These are phyloP conservation scores for Aspergillus alliaceus DNA, from an alignment of 2,329 filamentous ascomycete genomes.

Conservation along the genomic window DNA sequence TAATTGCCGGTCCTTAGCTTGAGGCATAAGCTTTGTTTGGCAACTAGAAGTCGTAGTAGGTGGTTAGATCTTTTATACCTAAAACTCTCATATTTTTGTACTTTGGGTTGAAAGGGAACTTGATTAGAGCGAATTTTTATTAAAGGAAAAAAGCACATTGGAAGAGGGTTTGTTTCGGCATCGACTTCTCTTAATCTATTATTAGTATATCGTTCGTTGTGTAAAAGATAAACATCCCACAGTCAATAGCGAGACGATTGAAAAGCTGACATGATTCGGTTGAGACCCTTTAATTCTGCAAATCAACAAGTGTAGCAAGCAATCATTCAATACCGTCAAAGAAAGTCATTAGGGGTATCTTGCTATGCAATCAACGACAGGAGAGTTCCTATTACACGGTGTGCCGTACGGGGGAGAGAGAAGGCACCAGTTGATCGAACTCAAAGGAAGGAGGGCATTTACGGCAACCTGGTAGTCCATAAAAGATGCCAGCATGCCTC, in stretches of 20 bases:
- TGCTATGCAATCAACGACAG: constrained; percentile 1
- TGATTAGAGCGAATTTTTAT: not conserved
- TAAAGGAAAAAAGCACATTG: not conserved
- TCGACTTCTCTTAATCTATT: not conserved
- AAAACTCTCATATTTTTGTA: not conserved
- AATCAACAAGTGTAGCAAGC: not conserved
- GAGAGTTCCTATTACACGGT: not conserved
- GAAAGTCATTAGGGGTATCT: constrained; percentile 1
- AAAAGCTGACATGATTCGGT: not conserved
- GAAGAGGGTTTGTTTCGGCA: not conserved
- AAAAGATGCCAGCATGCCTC: not conserved
- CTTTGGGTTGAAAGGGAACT: not conserved
- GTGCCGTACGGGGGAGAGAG: not conserved
- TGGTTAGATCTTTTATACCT: not conserved
- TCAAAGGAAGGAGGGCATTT: not conserved
- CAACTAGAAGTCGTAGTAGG: not conserved
- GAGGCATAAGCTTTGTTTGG: constrained; percentile 17
- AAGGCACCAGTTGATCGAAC: not conserved
- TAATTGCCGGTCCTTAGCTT: constrained; percentile 46
- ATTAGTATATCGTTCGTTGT: no score
- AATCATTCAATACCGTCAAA: not conserved
- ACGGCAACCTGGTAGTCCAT: not conserved
- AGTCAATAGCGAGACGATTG: not conserved
- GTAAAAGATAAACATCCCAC: no score
- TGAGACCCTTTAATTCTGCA: not conserved